These are phyloP conservation scores for Rhodocollybia butyracea DNA, from an alignment of 768 basidiomycete genomes.

Conservation along the genomic window DNA sequence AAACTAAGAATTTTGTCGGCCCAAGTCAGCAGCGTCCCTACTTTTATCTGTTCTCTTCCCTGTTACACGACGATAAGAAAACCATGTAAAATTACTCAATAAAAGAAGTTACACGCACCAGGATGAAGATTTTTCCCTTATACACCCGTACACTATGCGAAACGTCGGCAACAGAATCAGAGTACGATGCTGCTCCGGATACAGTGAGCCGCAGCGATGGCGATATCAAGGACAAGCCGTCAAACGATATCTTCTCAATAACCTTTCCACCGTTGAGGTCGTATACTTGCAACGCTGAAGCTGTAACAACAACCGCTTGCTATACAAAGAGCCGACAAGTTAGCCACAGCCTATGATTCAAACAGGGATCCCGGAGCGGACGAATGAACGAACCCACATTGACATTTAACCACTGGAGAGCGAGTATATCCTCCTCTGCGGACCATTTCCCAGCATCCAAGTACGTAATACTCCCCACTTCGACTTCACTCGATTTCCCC, in stretches of 20 bases:
- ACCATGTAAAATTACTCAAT: not conserved
- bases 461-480: conserved; percentile 64
- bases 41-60: conserved; percentile 66
- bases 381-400: conserved; percentile 61
- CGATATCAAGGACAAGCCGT: conserved; percentile 53
- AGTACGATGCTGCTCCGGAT: conserved; percentile 44
- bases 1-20: conserved; percentile 85
- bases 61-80: conserved; percentile 23
- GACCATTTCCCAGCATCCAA: conserved; percentile 59
- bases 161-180: conserved; percentile 49
- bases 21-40: conserved; percentile 90
- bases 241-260: conserved; percentile 61
- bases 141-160: conserved; percentile 75
- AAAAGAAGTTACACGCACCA: conserved; percentile 53
- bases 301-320: conserved; percentile 70
- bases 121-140: conserved; percentile 86
- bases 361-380: not conserved
- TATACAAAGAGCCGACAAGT: no score
- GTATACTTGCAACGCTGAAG: conserved; percentile 59
- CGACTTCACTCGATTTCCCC: conserved; percentile 56
- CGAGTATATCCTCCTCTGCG: conserved; percentile 60
- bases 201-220: conserved; percentile 46
- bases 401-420: conserved; percentile 84
- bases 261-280: conserved; percentile 55
- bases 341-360: conserved; percentile 7